Evolutionary conservation across 164 flowering plant species (phyloP).

Genomic region (Magnolia kwangsiensis): DNA sequence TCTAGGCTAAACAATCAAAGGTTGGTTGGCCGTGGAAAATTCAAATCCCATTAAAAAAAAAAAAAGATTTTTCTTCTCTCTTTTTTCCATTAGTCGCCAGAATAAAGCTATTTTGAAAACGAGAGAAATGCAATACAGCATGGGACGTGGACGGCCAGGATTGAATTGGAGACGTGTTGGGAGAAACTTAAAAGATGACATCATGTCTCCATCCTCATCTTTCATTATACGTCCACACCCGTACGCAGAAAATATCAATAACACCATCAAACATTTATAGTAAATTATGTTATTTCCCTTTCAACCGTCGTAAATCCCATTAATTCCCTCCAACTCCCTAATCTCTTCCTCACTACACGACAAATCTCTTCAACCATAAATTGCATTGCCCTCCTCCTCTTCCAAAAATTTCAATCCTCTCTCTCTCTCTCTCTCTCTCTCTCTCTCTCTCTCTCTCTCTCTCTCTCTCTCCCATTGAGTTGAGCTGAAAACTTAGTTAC

Average conservation of each 20-base stretch:
- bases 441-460: not conserved
- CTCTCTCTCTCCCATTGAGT: too few relatives aligned
- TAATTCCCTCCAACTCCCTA: not conserved
- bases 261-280: not conserved
- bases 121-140: not conserved
- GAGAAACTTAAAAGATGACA: not conserved
- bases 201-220: slow-evolving; percentile 2
- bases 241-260: not conserved
- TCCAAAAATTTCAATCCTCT: slow-evolving; percentile 16
- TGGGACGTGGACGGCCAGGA: slow-evolving; percentile 9
- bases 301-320: not conserved
- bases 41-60: not conserved
- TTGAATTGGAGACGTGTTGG: slow-evolving; percentile 6
- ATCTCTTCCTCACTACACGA: slow-evolving; percentile 7
- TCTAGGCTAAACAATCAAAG: not conserved
- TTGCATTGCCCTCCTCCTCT: slow-evolving; percentile 4
- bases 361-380: slow-evolving; percentile 20
- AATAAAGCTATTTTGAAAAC: not conserved
- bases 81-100: not conserved
- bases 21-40: not conserved
- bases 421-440: not conserved
- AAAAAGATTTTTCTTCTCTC: too few relatives aligned
- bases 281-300: not conserved
- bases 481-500: too few relatives aligned
- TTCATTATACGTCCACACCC: not conserved